These are phyloP conservation scores for Daldinia grandis DNA, from an alignment of 495 filamentous ascomycete genomes.

Conservation along the genomic window DNA sequence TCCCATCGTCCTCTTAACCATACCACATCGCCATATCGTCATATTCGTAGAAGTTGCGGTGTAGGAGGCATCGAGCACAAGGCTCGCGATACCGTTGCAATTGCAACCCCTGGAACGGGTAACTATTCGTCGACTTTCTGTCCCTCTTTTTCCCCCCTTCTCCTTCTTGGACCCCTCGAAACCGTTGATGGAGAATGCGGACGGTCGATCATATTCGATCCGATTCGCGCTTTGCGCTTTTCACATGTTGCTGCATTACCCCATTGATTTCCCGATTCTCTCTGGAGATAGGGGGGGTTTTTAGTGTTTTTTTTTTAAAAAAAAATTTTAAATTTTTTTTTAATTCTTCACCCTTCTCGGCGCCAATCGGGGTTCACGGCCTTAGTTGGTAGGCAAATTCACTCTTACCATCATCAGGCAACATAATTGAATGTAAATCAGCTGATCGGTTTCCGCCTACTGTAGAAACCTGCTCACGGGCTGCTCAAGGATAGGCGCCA, in stretches of 20 bases:
- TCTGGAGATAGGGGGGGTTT: neutral
- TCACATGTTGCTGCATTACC: slow-evolving; percentile 39
- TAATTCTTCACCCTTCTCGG: slow-evolving; percentile 13
- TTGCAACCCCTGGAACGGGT: slow-evolving; percentile 27
- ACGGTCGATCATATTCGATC: slow-evolving; percentile 40
- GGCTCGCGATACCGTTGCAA: slow-evolving; percentile 35
- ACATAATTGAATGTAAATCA: slow-evolving; percentile 23
- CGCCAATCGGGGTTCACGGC: slow-evolving; percentile 15
- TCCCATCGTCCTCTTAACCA: neutral
- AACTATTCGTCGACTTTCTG: neutral
- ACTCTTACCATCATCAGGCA: slow-evolving; percentile 41
- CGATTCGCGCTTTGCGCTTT: slow-evolving; percentile 36
- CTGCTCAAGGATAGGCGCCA: slow-evolving; percentile 16
- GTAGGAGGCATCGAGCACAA: slow-evolving; percentile 27
- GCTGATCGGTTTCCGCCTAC: slow-evolving; percentile 41
- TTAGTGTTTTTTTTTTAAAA: too few species aligned
- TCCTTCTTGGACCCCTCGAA: slow-evolving; percentile 27
- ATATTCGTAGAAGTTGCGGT: slow-evolving; percentile 36
- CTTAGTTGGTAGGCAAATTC: neutral
- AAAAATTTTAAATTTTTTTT: too few species aligned
- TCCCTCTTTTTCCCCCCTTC: neutral
- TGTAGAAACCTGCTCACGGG: slow-evolving; percentile 16
- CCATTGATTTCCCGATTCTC: slow-evolving; percentile 29
- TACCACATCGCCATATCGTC: slow-evolving; percentile 27
- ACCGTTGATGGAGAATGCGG: slow-evolving; percentile 27